Conservation (phyloP, 495 filamentous ascomycete species). For the Penicillium mononematosum region DNA sequence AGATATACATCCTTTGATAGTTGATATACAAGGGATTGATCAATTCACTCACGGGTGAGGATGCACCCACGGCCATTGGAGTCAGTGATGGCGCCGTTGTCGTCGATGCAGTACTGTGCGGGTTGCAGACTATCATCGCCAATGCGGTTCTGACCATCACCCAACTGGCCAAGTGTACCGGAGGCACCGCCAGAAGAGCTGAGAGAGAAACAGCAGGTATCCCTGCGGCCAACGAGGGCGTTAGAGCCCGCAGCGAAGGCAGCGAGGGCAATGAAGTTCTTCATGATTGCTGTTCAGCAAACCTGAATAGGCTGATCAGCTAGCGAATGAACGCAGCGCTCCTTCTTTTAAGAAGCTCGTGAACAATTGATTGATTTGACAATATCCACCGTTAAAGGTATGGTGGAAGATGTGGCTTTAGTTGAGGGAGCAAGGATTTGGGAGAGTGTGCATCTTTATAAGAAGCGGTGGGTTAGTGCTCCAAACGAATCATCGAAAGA, state of each 20-base stretch:
- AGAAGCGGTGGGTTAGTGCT: constrained; percentile 7
- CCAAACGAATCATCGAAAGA: constrained; percentile 15
- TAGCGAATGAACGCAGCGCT: constrained; percentile 17
- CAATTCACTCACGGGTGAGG: constrained; percentile 47
- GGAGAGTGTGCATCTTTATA: constrained; percentile 22
- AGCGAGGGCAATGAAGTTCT: constrained; percentile 35
- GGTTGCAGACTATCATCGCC: constrained; percentile 39
- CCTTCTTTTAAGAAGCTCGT: neutral
- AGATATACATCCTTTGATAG: constrained; percentile 12
- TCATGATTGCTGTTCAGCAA: constrained; percentile 26
- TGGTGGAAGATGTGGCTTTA: neutral
- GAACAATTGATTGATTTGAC: neutral
- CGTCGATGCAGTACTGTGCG: constrained; percentile 47
- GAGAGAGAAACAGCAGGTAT: constrained; percentile 53
- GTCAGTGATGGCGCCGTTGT: constrained; percentile 52
- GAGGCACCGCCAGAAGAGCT: constrained; percentile 45
- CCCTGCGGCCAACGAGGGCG: constrained; percentile 39
- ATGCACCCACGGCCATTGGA: constrained; percentile 55
- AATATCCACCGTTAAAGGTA: neutral
- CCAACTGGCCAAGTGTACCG: constrained; percentile 52
- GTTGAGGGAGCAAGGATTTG: neutral
- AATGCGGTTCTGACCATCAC: constrained; percentile 56
- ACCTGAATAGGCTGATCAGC: neutral
- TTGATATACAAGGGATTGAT: neutral
- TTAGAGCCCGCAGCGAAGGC: constrained; percentile 41